phyloP scores from a whole-genome alignment of 106 monocot species.

The Hemerocallis citrina region DNA sequence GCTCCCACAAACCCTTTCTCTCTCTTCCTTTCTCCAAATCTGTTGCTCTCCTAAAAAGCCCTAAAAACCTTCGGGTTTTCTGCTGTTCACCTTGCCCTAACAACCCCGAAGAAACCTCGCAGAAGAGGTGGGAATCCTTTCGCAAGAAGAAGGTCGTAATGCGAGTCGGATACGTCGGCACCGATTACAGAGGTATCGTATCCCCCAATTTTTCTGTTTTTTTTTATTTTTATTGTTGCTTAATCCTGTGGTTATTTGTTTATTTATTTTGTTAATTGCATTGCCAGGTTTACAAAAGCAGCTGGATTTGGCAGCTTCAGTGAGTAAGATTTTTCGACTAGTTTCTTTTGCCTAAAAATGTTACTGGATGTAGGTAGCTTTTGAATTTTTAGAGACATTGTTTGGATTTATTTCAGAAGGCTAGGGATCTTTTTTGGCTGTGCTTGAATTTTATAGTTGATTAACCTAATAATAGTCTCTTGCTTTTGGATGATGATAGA shows the following conservation, averaged over 20 bases:
- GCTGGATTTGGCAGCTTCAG: conserved; percentile 23
- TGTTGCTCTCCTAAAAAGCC: neutral
- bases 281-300: conserved; percentile 77
- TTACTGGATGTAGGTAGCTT: neutral
- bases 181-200: conserved; percentile 65
- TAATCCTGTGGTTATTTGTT: conserved; percentile 1
- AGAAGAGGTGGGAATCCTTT: conserved; percentile 54
- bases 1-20: neutral
- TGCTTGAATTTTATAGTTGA: no score
- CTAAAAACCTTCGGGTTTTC: conserved; percentile 11
- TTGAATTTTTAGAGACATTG: neutral
- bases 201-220: neutral
- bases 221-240: neutral
- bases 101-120: neutral
- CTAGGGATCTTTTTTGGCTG: no score
- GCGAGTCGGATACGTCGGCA: conserved; percentile 92
- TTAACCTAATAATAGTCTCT: no score
- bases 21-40: no score
- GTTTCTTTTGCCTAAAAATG: no score
- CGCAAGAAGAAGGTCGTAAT: conserved; percentile 95
- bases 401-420: no score
- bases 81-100: conserved; percentile 8
- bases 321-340: conserved; percentile 54
- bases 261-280: neutral
- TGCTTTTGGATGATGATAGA: no score